Percentiles rank a stretch among this genome's conserved stretches.
Evolutionary conservation across 1,284 basidiomycete species (phyloP).

Genomic region (Porogramme epimiltina): DNA sequence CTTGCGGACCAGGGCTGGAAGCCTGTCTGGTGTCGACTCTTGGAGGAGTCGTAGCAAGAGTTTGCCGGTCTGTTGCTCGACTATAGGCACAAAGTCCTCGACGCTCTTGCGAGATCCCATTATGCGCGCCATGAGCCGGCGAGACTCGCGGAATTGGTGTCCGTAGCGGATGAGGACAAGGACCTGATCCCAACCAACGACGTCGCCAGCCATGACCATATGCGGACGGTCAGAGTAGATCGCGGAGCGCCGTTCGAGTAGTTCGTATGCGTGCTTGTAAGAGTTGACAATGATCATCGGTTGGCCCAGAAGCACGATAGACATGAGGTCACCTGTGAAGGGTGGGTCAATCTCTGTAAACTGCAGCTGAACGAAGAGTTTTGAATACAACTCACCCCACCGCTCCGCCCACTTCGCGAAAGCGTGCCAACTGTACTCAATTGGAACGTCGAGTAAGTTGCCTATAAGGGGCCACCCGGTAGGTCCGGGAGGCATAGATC

Average conservation of each 20-base stretch:
- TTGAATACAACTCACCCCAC: constrained; percentile 26
- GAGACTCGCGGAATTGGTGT: constrained; percentile 38
- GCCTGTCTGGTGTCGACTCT: constrained; percentile 47
- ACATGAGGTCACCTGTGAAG: constrained; percentile 26
- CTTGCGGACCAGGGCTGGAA: constrained; percentile 32
- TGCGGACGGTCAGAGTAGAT: constrained; percentile 40
- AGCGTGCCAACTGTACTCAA: constrained; percentile 26
- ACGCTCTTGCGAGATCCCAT: constrained; percentile 24
- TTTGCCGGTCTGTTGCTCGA: constrained; percentile 24
- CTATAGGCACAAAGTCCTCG: constrained; percentile 23
- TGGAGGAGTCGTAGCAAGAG: constrained; percentile 51
- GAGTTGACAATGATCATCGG: constrained; percentile 63
- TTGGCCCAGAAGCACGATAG: constrained; percentile 55
- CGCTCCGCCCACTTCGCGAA: constrained; percentile 30
- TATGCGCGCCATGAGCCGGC: constrained; percentile 24
- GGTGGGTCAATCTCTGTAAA: no score
- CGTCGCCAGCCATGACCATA: constrained; percentile 34
- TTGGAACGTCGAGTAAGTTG: constrained; percentile 33
- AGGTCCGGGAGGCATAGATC: constrained; percentile 32
- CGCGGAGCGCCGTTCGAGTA: constrained; percentile 36
- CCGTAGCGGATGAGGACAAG: constrained; percentile 37
- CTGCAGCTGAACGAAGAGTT: no score
- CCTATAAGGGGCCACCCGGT: constrained; percentile 32
- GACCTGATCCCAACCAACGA: constrained; percentile 34
- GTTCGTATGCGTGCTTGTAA: constrained; percentile 44